phyloP scores from a whole-genome alignment of 2,329 filamentous ascomycete genomes.

The Zymoseptoria passerinii region DNA sequence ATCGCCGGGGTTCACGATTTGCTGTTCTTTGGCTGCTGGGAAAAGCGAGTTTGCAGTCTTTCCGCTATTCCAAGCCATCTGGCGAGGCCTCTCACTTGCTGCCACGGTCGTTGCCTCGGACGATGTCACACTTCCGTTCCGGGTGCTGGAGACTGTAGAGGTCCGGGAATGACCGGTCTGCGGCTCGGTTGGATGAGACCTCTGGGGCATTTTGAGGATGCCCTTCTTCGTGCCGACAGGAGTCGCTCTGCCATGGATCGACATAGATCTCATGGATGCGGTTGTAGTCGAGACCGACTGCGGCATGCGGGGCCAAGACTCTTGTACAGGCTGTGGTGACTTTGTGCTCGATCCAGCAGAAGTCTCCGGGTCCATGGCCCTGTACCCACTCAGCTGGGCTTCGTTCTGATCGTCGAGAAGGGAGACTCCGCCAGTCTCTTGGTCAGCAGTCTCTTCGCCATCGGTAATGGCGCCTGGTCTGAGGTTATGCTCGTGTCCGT shows the following conservation, averaged over 20 bases:
- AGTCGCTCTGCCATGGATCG: neutral
- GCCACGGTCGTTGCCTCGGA: neutral
- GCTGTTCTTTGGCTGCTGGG: constrained; percentile 5
- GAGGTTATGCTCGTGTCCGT: neutral
- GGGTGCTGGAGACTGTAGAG: neutral
- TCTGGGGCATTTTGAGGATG: neutral
- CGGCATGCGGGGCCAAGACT: neutral
- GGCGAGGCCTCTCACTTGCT: neutral
- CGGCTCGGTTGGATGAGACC: neutral
- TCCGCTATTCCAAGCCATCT: constrained; percentile 2
- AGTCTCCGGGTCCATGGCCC: constrained; percentile 8
- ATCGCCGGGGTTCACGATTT: neutral
- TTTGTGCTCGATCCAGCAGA: neutral
- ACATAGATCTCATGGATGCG: constrained; percentile 5
- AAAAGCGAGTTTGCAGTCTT: constrained; percentile 9
- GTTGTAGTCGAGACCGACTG: neutral
- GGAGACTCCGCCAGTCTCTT: constrained; percentile 11
- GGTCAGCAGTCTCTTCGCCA: constrained; percentile 3
- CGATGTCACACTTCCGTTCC: neutral
- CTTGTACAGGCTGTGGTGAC: constrained; percentile 1
- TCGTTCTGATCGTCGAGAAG: constrained; percentile 13
- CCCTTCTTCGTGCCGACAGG: neutral
- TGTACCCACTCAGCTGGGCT: constrained; percentile 15
- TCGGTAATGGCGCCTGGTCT: neutral
- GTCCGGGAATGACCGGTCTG: neutral